Conservation (phyloP, 2,329 filamentous ascomycete species). For the Exophiala sideris region DNA sequence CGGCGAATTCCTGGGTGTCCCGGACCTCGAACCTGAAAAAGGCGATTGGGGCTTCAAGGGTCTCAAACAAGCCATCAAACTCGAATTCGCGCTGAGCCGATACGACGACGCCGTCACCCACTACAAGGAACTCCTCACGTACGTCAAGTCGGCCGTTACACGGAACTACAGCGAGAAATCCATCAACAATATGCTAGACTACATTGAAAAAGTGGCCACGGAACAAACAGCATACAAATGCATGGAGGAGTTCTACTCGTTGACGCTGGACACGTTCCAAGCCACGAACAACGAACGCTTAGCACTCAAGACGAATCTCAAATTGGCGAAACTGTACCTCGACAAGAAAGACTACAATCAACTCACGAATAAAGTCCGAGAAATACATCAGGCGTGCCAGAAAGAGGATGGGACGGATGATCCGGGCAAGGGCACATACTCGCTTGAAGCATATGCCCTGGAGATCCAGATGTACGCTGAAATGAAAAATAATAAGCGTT, state of each 20-base stretch:
- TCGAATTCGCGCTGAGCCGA: conserved; percentile 87
- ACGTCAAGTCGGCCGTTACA: conserved; percentile 94
- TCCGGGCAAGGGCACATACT: conserved; percentile 92
- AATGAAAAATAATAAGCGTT: conserved; percentile 93
- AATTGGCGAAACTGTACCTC: conserved; percentile 84
- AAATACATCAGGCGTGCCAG: conserved; percentile 87
- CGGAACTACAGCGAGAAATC: conserved; percentile 99
- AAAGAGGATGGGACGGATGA: conserved; percentile 83
- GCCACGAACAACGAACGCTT: conserved; percentile 95
- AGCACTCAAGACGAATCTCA: conserved; percentile 98
- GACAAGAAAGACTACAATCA: conserved; percentile 84
- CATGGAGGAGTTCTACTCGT: conserved; percentile 93
- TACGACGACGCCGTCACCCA: conserved; percentile 87
- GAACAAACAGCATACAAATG: conserved; percentile 69
- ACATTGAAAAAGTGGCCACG: conserved; percentile 84
- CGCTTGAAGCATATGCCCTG: conserved; percentile 89
- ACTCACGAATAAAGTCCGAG: conserved; percentile 76
- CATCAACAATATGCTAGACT: conserved; percentile 98
- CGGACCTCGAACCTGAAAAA: conserved; percentile 80
- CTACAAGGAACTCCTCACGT: conserved; percentile 91
- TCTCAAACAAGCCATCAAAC: conserved; percentile 94
- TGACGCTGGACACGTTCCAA: conserved; percentile 92
- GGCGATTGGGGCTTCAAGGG: conserved; percentile 99
- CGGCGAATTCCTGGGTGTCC: conserved; percentile 86
- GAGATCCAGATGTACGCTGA: conserved; percentile 99